Conservation (phyloP, 768 basidiomycete genomes). For the Phlebiopsis gigantea region DNA sequence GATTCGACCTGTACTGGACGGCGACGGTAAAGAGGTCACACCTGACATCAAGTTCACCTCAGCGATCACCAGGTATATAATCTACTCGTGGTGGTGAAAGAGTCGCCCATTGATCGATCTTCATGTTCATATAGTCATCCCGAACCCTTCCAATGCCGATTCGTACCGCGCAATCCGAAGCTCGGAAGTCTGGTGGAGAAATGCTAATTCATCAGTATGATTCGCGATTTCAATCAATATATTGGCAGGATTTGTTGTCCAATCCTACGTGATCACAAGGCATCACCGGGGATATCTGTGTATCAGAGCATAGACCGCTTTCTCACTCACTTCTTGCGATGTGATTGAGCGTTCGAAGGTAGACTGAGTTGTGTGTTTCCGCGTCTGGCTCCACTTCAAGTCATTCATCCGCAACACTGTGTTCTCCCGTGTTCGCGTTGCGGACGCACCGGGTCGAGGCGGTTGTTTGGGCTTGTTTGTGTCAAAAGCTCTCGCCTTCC, state of each 20-base stretch:
- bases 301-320: too few relatives aligned
- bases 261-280: too few relatives aligned
- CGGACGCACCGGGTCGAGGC: constrained; percentile 10
- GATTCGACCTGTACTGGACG: constrained; percentile 16
- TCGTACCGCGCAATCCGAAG: neutral
- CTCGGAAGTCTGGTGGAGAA: neutral
- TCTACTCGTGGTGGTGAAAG: neutral
- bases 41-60: constrained; percentile 1
- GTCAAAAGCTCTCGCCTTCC: too few relatives aligned
- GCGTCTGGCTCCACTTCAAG: neutral
- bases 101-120: neutral
- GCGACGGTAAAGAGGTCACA: constrained; percentile 12
- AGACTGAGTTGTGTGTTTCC: neutral
- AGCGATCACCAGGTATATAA: constrained; percentile 6
- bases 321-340: neutral
- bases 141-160: neutral
- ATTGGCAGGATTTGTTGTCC: too few relatives aligned
- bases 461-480: too few relatives aligned
- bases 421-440: neutral
- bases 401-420: neutral
- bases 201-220: neutral
- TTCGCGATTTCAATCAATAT: too few relatives aligned
- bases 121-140: neutral
- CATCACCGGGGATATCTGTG: too few relatives aligned
- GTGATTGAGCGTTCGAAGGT: neutral